Base-by-base conservation (phyloP, 331 rosid genomes). In the Prunus yedoensis region DNA sequence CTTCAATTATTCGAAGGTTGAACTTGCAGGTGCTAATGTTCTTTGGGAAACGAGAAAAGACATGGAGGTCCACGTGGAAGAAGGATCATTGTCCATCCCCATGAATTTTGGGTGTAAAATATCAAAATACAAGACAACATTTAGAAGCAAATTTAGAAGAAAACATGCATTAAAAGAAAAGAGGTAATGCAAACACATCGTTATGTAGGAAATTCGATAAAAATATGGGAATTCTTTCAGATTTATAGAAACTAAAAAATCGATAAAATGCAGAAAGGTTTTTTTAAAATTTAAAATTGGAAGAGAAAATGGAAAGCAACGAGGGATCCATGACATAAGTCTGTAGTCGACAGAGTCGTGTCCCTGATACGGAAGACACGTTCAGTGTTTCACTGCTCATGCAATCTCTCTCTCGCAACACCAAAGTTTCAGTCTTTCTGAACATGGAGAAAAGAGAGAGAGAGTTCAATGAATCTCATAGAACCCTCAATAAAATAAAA, bases 1-100 rank as follows among this genome's bases (percentile, higher is more conserved):
- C 21, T 52, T 73, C 73, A 70, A 76, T 74, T 35, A 76, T 71
- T 70, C 67, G 17, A 78, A 75, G 87, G 69, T 80, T 87, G 90
- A 82, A 82, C 15, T 78, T 41, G 81, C 67, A 78, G 77, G 80
- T 76, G 88, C 49, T 66, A 65, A 63, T 83, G n/a, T 83, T 85
- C 85, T 78, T 77, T 66, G 77, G 77, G 80, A 78, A 81, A 84
- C 74, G 81, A 72, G 69, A 78, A 78, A 73, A 68, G 84, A 79
- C 88, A 86, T 74, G 66, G 77, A 84, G 84, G 70, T 75, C 92
- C 93, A 91, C 91, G 89, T 88, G 95, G 88, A 82, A 68, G 75
- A 88, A 76, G 78, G 87, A 88, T 83, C 76, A 82, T 81, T 81
- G 89, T 80, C 91, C 86, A 81, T 85, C 88, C 83, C 87, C 69